These are phyloP conservation scores for Kitagawia praeruptora DNA, from an alignment of 129 eudicot species.

Conservation along the genomic window DNA sequence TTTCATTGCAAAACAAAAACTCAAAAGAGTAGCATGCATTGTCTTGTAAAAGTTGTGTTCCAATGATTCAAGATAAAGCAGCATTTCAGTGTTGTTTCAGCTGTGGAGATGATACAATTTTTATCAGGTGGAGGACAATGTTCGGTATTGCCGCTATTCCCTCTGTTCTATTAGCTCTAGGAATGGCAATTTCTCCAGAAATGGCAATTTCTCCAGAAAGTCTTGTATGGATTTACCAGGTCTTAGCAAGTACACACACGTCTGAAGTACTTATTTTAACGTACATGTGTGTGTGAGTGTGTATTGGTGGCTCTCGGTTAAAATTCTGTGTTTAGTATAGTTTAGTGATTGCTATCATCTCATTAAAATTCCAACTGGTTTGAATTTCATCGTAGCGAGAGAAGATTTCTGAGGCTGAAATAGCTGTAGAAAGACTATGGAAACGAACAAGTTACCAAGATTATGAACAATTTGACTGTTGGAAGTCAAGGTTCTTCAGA, in stretches of 20 bases:
- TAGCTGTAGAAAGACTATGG: conserved; percentile 60
- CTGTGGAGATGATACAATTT: not conserved
- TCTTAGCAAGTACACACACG: not conserved
- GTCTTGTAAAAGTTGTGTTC: not conserved
- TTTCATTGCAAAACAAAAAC: not conserved
- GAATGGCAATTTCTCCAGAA: conserved; percentile 95
- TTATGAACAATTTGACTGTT: conserved; percentile 58
- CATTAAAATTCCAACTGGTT: not conserved
- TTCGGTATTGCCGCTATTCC: conserved; percentile 84
- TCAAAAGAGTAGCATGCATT: not conserved
- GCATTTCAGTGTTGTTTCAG: not conserved
- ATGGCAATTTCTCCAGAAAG: conserved; percentile 96
- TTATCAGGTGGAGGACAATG: conserved; percentile 93
- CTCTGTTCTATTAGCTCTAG: conserved; percentile 70
- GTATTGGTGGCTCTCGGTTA: not conserved
- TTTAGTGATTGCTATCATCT: not conserved
- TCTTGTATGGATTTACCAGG: conserved; percentile 73
- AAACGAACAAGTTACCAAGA: conserved; percentile 66
- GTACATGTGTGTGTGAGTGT: not conserved
- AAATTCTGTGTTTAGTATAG: not conserved
- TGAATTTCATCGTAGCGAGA: conserved; percentile 56
- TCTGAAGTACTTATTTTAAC: not conserved
- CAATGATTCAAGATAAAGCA: not conserved
- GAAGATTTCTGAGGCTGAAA: conserved; percentile 64
- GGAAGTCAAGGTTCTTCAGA: conserved; percentile 63